These are phyloP conservation scores for Rhododendron kiyosumense DNA, from an alignment of 148 eudicot species.

Conservation along the genomic window DNA sequence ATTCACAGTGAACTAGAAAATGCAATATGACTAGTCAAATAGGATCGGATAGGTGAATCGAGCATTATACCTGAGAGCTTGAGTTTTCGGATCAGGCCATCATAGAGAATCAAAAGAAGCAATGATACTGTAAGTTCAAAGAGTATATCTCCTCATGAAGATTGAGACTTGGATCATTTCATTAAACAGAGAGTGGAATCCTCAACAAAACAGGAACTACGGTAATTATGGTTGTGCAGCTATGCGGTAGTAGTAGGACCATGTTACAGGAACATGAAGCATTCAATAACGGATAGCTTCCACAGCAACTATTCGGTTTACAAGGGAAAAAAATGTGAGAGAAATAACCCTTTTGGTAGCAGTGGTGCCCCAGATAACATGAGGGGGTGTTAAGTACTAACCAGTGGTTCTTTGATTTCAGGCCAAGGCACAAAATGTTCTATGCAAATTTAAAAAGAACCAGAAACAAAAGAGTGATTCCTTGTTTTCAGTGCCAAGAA, in stretches of 20 bases:
- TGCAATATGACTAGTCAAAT: background rate
- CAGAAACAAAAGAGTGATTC: conserved; percentile 20
- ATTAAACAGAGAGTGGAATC: background rate
- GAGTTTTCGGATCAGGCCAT: background rate
- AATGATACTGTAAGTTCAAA: background rate
- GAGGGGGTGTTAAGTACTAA: background rate
- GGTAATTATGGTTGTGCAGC: background rate
- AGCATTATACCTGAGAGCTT: background rate
- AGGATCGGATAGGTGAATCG: background rate
- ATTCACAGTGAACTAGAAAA: background rate
- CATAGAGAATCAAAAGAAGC: background rate
- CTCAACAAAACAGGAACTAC: background rate
- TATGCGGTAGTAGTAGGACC: background rate
- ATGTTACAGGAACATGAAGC: background rate
- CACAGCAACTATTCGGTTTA: background rate
- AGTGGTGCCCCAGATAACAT: background rate
- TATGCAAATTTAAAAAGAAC: background rate
- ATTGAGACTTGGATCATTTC: background rate
- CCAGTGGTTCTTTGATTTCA: conserved; percentile 24
- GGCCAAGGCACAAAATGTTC: conserved; percentile 23
- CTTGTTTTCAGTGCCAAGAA: conserved; percentile 18
- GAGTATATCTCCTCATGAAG: background rate
- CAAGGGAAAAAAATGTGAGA: background rate
- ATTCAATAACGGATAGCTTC: background rate
- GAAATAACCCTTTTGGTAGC: background rate